Base-by-base conservation (phyloP, 306 rosid species). In the Casuarina cunninghamiana region DNA sequence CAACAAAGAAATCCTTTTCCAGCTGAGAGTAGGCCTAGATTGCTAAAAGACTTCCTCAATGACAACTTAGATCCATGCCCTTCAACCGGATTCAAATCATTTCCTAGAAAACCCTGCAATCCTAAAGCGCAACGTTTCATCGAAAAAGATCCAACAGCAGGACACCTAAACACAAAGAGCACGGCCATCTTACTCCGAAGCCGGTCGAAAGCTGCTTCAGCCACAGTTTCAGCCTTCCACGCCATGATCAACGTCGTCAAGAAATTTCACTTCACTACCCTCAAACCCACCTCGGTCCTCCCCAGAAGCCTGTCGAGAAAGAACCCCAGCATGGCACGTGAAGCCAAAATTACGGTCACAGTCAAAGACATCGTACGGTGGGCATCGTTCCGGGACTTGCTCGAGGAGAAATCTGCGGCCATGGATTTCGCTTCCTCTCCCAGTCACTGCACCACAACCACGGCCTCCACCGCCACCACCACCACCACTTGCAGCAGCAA, bases 281-380 rank as follows among this genome's bases (percentile, higher is more conserved):
- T 72, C 6, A 91, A 89, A 43, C 41, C 90, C 26, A 78, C 86
- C 54, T 75, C 85, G 1, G 76, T 91, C 42, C 77, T 89, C 19
- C 91, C 91, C 0, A 53, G 90, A 17, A 83, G 82, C 77, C 83
- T 91, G 53, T 83, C 97, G 10, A 70, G 41, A 51, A 82, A 53
- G 44, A 50, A 61, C 5, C 21, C 81, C 11, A 60, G 72, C 66
- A 54, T 71, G 53, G 55, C 57, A 58, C 50, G 37, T 3, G 84
- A 84, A 66, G 72, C 71, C 42, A 77, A 79, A 82, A 55, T 69
- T 69, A 82, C 83, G 0, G 82, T 92, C 13, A 85, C 76, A 63
- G 83, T 93, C 84, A 91, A 89, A 68, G 98, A 93, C 76, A 89
- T 93, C 87, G 65, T 93, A 45, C 91, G 96, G 82, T 91, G 97